Percentiles rank a stretch among this genome's conserved stretches.
phyloP scores from a whole-genome alignment of 495 filamentous ascomycete genomes.

The Hamigera avellanea region DNA sequence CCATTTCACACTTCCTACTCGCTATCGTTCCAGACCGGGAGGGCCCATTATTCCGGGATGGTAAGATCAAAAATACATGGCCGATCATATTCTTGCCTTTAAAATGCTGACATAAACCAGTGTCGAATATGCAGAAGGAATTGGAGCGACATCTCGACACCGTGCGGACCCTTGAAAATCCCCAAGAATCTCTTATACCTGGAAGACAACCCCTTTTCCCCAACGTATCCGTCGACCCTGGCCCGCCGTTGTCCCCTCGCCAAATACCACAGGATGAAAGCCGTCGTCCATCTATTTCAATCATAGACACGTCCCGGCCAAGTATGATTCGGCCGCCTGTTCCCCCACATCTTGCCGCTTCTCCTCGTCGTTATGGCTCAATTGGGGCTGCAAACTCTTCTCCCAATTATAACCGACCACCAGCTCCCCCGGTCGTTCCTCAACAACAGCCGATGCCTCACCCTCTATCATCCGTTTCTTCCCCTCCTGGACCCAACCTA shows the following conservation, averaged over 20 bases:
- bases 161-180: conserved; percentile 57
- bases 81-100: conserved; percentile 1
- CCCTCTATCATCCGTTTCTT: conserved; percentile 62
- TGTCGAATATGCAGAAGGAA: conserved; percentile 69
- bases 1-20: conserved; percentile 61
- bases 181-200: conserved; percentile 62
- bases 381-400: conserved; percentile 67
- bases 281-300: conserved; percentile 52
- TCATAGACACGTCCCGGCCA: conserved; percentile 17
- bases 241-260: conserved; percentile 81
- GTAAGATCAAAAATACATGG: conserved; percentile 27
- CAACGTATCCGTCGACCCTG: conserved; percentile 53
- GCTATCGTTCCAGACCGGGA: conserved; percentile 58
- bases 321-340: conserved; percentile 55
- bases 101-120: conserved; percentile 32
- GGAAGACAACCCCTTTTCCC: conserved; percentile 68
- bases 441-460: conserved; percentile 58
- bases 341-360: conserved; percentile 64
- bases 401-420: conserved; percentile 49
- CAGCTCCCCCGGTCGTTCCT: conserved; percentile 57
- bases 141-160: conserved; percentile 76
- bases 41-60: conserved; percentile 44
- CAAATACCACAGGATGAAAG: conserved; percentile 80
- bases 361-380: conserved; percentile 73
- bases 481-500: conserved; percentile 61